Percentiles rank a stretch among this genome's conserved stretches.
These are phyloP conservation scores for Gossypium mustelinum DNA, from an alignment of 345 rosid genomes.

Conservation along the genomic window DNA sequence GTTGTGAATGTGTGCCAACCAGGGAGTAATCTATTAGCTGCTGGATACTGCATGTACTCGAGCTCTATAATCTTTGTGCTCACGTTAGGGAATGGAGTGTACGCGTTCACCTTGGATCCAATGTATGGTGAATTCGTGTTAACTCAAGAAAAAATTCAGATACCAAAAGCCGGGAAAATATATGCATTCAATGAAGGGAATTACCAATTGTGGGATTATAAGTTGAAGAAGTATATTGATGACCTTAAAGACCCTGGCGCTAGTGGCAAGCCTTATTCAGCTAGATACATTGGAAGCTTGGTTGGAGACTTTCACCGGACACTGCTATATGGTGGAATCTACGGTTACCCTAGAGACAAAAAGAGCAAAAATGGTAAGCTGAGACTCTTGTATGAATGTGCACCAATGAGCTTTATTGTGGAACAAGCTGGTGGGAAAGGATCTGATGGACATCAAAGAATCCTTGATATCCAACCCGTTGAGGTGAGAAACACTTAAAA, in stretches of 20 bases:
- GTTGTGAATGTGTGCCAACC: constrained; percentile 90
- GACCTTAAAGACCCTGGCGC: constrained; percentile 91
- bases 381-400: constrained; percentile 87
- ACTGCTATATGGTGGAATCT: constrained; percentile 80
- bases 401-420: constrained; percentile 94
- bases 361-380: constrained; percentile 94
- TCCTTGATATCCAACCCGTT: constrained; percentile 71
- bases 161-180: constrained; percentile 77
- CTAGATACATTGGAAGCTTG: constrained; percentile 90
- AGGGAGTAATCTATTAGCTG: constrained; percentile 83
- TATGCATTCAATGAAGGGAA: constrained; percentile 94
- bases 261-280: constrained; percentile 80
- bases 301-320: constrained; percentile 95
- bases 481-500: constrained; percentile 42
- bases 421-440: constrained; percentile 99
- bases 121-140: constrained; percentile 94
- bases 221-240: constrained; percentile 87
- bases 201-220: constrained; percentile 87
- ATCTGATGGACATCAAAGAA: constrained; percentile 77
- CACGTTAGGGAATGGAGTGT: constrained; percentile 78
- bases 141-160: constrained; percentile 80
- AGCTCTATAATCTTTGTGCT: constrained; percentile 89
- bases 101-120: constrained; percentile 77
- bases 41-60: constrained; percentile 96
- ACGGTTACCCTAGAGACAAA: constrained; percentile 89